phyloP scores from a whole-genome alignment of 1,139 yeast genomes.

The Pichia sp. region DNA sequence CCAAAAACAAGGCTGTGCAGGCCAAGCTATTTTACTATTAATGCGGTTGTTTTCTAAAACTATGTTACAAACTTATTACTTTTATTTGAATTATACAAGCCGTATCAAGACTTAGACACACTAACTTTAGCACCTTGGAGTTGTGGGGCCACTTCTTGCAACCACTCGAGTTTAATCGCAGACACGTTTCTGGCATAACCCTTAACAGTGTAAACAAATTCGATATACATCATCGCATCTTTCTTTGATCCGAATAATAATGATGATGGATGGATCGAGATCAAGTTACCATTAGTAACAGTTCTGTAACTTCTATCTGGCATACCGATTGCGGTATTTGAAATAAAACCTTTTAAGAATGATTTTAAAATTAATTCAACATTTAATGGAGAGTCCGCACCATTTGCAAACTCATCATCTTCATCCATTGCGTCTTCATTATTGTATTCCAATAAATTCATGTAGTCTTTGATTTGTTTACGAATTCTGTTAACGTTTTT shows the following conservation, averaged over 20 bases:
- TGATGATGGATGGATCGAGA: slow-evolving; percentile 92
- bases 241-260: slow-evolving; percentile 76
- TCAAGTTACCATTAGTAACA: slow-evolving; percentile 71
- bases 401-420: slow-evolving; percentile 20
- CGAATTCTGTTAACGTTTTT: slow-evolving; percentile 74
- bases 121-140: slow-evolving; percentile 42
- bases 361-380: slow-evolving; percentile 66
- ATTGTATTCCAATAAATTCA: slow-evolving; percentile 41
- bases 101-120: slow-evolving; percentile 5
- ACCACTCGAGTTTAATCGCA: slow-evolving; percentile 81
- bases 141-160: slow-evolving; percentile 81
- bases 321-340: slow-evolving; percentile 90
- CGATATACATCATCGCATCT: slow-evolving; percentile 93
- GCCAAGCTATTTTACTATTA: too few species aligned
- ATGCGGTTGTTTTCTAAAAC: too few species aligned
- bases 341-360: slow-evolving; percentile 76
- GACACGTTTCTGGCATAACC: slow-evolving; percentile 92
- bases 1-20: too few species aligned
- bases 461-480: slow-evolving; percentile 71
- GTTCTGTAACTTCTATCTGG: slow-evolving; percentile 95
- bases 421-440: slow-evolving; percentile 27
- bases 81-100: too few species aligned
- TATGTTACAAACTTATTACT: too few species aligned
- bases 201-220: slow-evolving; percentile 88
- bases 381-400: slow-evolving; percentile 39